Conservation (phyloP, 2,329 filamentous ascomycete species). For the Emmonsiellopsis sp. region DNA sequence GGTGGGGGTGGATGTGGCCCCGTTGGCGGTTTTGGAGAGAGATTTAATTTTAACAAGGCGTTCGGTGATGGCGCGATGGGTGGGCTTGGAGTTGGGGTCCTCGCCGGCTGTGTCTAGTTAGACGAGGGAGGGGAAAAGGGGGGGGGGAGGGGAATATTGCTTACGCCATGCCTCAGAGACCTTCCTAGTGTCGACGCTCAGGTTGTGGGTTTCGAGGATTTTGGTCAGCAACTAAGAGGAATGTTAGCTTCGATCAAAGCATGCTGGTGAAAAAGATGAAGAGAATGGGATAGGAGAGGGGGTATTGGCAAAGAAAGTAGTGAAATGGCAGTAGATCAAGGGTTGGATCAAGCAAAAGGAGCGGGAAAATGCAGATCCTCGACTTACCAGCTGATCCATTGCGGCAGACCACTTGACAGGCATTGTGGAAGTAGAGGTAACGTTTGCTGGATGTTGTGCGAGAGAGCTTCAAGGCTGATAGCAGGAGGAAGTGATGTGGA, state of each 20-base stretch:
- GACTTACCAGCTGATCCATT: constrained; percentile 27
- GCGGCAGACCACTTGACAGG: constrained; percentile 29
- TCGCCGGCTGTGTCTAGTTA: constrained; percentile 10
- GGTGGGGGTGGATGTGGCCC: constrained; percentile 1
- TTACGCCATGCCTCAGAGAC: constrained; percentile 33
- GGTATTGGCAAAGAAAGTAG: neutral
- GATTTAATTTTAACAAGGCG: constrained; percentile 27
- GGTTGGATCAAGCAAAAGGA: neutral
- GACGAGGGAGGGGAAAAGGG: neutral
- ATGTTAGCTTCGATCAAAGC: neutral
- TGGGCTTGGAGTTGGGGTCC: constrained; percentile 19
- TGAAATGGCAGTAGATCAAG: neutral
- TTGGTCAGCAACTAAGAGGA: constrained; percentile 28
- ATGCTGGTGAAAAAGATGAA: neutral
- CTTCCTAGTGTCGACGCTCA: constrained; percentile 25
- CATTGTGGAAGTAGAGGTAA: constrained; percentile 18
- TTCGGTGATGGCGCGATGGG: constrained; percentile 32
- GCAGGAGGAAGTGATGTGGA: neutral
- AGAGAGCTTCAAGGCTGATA: neutral
- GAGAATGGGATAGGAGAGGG: neutral
- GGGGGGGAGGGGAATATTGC: constrained; percentile 7
- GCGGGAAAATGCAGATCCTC: neutral
- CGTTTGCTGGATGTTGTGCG: neutral
- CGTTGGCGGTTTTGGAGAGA: constrained; percentile 7
- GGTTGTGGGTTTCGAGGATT: constrained; percentile 30